Evolutionary conservation across 2,329 filamentous ascomycete species (phyloP), one percentile per base, ranked within the genome.

Genomic region (Colletotrichum orbiculare): DNA sequence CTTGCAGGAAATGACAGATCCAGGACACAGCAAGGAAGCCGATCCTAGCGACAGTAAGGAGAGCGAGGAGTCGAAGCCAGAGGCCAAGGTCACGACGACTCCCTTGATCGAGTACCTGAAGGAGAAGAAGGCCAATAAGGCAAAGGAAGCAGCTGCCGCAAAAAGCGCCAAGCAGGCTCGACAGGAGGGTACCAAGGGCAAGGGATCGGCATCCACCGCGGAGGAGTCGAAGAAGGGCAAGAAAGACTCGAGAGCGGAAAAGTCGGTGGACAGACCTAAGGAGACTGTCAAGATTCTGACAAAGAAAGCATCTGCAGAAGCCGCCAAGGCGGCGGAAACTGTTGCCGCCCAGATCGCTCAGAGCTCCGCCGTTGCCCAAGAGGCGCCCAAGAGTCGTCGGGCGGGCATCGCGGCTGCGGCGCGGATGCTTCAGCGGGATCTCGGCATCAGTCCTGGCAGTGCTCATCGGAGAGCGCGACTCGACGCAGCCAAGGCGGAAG

Each of bases 71-170:
- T 67, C 78, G 11, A 85, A 84, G 45, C 77, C 84, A 4, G 85
- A 86, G 55, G 67, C 76, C 41, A 91, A 92, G 72, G 84, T 92
- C 53, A 93, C 88, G 33, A 94, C 90, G 0, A 98, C 96, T 0
- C 96, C 96, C 0, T 79, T 99, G 56, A 92, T 98, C 58, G 93
- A 97, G 73, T 96, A 90, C 69, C 84, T 97, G 41, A 91, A 91
- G 69, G 94, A 97, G 76, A 97, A 96, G 80, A 97, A 97, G 79
- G 93, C 93, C 12, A 93, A 88, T 68, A 89, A 87, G 73, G 80
- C 76, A 17, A 89, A 89, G 70, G 87, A 90, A 61, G 75, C 78
- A 5, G 82, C 82, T 35, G 79, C 80, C 39, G 83, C 86, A 45
- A 86, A 86, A 71, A 80, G 79, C 48, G 80, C 82, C 35, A 90